Evolutionary conservation across 1,139 yeast species (phyloP), one percentile per base, ranked within the genome.

Genomic region (Sugiyamaella xylanicola): DNA sequence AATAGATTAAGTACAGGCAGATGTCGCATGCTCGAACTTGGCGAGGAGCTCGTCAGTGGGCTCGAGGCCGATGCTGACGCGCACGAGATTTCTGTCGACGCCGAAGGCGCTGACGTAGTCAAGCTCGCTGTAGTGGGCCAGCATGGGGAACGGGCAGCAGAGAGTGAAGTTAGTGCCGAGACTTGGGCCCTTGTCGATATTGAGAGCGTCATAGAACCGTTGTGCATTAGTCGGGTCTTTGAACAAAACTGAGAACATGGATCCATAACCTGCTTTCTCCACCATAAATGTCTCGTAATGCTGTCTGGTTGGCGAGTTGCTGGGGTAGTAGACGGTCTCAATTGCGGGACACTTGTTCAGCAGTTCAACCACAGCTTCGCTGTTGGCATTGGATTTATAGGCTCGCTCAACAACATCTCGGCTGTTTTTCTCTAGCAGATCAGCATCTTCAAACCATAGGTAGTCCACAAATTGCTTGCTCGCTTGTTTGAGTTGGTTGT

Each of bases 371-470:
- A 80, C 71, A 74, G 81, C 62, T 80, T 81, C 79, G 1, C 97
- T 79, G 54, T 87, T 93, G 20, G 72, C 70, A 71, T 95, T 90
- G 64, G 77, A 86, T 60, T 79, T 81, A 49, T 74, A 70, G 16
- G 91, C 86, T 65, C 98, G 79, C 37, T 76, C 76, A 25, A 81
- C 83, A 68, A 89, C 92, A 71, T 92, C 97, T 61, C 98, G 82
- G 3, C 97, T 89, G 73, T 93, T 93, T 68, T 97, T 81, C 70
- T 93, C 99, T 68, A 93, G 74, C 67, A 87, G 86, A 56, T 93
- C 83, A 0, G 96, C 96, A 72, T 93, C 99, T 72, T 92, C 96
- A 25, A 85, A 89, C 97, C 98, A 93, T 61, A 89, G 79, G 7
- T 78, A 72, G 66, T 92, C 97, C 61, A 81, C 87, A 68, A 86